phyloP scores from a whole-genome alignment of 2,329 filamentous ascomycete species.

The Cordyceps tenuipes region DNA sequence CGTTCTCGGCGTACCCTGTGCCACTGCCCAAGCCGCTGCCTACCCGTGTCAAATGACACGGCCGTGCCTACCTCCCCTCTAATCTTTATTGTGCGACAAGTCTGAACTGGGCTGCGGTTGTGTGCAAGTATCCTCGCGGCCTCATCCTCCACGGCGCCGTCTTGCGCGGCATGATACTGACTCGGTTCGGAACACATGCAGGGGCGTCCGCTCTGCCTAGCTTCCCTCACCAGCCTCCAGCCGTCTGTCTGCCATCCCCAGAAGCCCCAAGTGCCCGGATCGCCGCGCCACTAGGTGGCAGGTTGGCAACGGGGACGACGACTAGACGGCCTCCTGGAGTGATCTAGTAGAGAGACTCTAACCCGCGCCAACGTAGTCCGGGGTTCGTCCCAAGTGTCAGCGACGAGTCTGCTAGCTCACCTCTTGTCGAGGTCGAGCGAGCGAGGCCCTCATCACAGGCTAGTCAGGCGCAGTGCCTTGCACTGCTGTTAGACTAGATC shows the following conservation, averaged over 20 bases:
- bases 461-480: not conserved
- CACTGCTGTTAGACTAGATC: constrained; percentile 2
- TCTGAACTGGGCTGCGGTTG: not conserved
- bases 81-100: not conserved
- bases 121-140: not conserved
- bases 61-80: not conserved
- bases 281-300: not conserved
- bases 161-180: not conserved
- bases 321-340: not conserved
- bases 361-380: not conserved
- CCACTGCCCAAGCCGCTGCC: not conserved
- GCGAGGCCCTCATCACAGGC: not conserved
- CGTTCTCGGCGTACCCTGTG: not conserved
- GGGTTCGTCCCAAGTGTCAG: constrained; percentile 10
- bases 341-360: not conserved
- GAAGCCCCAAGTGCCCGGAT: constrained; percentile 2
- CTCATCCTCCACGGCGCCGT: not conserved
- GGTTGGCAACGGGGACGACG: not conserved
- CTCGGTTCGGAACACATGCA: not conserved
- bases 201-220: not conserved
- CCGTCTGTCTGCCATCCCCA: not conserved
- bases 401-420: not conserved
- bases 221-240: not conserved
- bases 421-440: not conserved
- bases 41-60: not conserved